Evolutionary conservation across 129 eudicot species (phyloP).

Genomic region (Lactuca sativa): DNA sequence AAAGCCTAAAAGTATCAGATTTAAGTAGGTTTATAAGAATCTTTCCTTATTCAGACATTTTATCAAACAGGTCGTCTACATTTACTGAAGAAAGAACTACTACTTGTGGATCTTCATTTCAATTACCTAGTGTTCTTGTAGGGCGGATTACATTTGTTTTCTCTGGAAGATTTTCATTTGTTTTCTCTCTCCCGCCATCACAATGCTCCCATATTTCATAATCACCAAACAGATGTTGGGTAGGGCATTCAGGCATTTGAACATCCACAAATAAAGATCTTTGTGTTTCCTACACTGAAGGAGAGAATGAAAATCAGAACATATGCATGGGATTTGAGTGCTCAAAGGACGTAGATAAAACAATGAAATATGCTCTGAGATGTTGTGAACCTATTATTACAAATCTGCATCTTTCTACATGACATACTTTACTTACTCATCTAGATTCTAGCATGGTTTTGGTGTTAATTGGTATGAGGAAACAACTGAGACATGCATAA

Average conservation of each 20-base stretch:
- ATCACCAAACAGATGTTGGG: too few relatives aligned
- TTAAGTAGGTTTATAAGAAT: constrained; percentile 1
- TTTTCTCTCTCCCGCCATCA: not conserved
- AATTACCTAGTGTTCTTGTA: constrained; percentile 49
- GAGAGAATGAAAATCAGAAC: not conserved
- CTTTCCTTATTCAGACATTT: constrained; percentile 8
- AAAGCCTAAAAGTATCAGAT: constrained; percentile 4
- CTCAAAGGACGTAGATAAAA: too few relatives aligned
- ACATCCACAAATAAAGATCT: constrained; percentile 97
- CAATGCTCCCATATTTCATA: too few relatives aligned
- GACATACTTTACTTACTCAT: too few relatives aligned
- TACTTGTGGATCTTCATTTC: not conserved
- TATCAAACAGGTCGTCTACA: constrained; percentile 22
- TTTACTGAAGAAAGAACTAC: not conserved
- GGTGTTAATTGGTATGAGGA: too few relatives aligned
- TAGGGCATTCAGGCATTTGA: constrained; percentile 76
- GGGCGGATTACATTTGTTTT: constrained; percentile 32
- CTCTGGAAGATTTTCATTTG: constrained; percentile 49
- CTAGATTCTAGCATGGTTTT: too few relatives aligned
- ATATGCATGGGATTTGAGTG: too few relatives aligned
- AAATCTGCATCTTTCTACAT: too few relatives aligned
- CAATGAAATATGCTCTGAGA: not conserved
- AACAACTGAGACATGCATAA: too few relatives aligned
- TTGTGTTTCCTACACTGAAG: constrained; percentile 88
- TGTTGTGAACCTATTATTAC: too few relatives aligned